Evolutionary conservation across 208 protist genomes (phyloP).

Genomic region (Leishmania gerbilli): DNA sequence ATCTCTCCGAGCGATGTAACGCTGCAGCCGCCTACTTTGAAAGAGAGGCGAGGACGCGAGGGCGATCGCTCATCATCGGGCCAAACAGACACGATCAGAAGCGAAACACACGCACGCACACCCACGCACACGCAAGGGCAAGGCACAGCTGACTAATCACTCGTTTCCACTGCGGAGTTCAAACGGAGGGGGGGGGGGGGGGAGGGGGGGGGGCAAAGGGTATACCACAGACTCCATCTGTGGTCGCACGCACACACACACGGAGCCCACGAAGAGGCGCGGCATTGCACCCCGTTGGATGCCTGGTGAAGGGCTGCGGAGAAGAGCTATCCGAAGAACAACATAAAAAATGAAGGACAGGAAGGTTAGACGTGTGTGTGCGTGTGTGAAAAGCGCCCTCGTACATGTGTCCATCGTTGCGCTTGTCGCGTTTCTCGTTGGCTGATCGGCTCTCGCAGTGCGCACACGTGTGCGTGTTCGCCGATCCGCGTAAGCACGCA

Average conservation of each 20-base stretch:
- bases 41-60: slow-evolving; percentile 3
- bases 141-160: slow-evolving; percentile 41
- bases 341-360: not conserved
- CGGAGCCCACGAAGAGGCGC: not conserved
- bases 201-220: not conserved
- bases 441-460: not conserved
- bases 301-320: not conserved
- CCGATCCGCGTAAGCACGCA: not conserved
- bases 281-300: not conserved
- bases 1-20: slow-evolving; percentile 34
- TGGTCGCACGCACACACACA: not conserved
- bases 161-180: slow-evolving; percentile 7
- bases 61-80: not conserved
- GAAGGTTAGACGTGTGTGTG: not conserved
- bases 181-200: not conserved
- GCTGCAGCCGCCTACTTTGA: slow-evolving; percentile 31
- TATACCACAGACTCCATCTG: not conserved
- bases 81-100: not conserved
- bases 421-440: not conserved
- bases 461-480: not conserved
- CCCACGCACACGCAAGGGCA: slow-evolving; percentile 15
- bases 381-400: not conserved
- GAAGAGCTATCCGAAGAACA: not conserved
- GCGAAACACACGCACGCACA: not conserved
- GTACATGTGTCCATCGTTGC: not conserved